A percentile compares a stretch with the other conserved stretches of the same genome.
Evolutionary conservation across 257 asterid species (phyloP).

Genomic region (Ligustrum vulgare): DNA sequence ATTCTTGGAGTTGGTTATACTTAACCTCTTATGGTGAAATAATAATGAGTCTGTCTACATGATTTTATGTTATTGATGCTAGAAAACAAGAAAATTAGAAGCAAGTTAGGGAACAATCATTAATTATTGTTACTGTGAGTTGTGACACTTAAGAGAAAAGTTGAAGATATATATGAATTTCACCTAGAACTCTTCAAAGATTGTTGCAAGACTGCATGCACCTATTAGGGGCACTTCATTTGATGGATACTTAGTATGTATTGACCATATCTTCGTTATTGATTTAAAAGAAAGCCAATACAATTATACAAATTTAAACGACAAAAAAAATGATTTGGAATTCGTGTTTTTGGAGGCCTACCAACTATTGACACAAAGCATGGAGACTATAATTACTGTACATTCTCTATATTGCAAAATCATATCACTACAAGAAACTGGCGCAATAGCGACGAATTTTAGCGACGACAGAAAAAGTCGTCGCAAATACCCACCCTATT

Average conservation of each 20-base stretch:
- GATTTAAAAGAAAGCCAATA: neutral
- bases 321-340: neutral
- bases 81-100: neutral
- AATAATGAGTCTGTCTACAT: neutral
- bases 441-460: too few species aligned
- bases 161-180: neutral
- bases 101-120: neutral
- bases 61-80: neutral
- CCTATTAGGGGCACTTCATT: neutral
- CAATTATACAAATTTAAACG: neutral
- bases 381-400: neutral
- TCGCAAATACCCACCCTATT: too few species aligned
- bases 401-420: neutral
- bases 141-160: neutral
- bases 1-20: neutral
- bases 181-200: neutral
- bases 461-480: too few species aligned
- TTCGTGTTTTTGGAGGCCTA: neutral
- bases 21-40: neutral
- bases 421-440: too few species aligned
- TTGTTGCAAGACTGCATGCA: neutral
- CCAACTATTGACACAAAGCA: neutral
- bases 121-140: neutral
- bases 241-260: neutral
- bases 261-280: neutral